Conservation (phyloP, 257 asterid species). For the Fraxinus anomala region DNA sequence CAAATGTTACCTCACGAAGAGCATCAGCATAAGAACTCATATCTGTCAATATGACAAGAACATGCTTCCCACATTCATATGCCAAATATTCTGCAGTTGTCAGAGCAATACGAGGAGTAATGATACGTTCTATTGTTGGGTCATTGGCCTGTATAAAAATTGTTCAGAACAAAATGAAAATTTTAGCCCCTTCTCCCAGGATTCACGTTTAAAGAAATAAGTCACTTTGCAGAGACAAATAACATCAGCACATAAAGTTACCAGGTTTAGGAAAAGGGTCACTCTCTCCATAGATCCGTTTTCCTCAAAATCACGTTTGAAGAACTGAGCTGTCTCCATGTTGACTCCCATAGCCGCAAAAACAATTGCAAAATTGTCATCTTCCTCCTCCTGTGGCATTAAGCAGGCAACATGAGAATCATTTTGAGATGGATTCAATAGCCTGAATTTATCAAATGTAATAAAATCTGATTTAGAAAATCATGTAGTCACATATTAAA, state of each 20-base stretch:
- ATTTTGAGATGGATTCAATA: conserved; percentile 19
- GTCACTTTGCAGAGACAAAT: conserved; percentile 3
- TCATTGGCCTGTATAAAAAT: conserved; percentile 74
- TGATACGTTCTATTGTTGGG: conserved; percentile 95
- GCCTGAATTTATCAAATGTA: conserved; percentile 13
- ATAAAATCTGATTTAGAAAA: conserved; percentile 11
- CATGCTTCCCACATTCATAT: conserved; percentile 97
- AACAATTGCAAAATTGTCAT: conserved; percentile 96
- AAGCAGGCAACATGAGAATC: conserved; percentile 29
- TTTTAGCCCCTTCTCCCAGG: conserved; percentile 18
- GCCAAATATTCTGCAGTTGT: conserved; percentile 97
- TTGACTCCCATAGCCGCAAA: conserved; percentile 99
- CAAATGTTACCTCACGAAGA: conserved; percentile 85
- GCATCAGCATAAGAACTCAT: conserved; percentile 99
- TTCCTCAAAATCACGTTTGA: conserved; percentile 98
- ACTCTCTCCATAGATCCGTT: conserved; percentile 99
- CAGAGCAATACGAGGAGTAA: conserved; percentile 95
- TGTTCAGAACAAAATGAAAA: conserved; percentile 26
- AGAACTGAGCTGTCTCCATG: conserved; percentile 99
- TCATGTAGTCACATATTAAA: too few relatives aligned
- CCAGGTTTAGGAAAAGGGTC: conserved; percentile 92
- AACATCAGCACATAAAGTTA: conserved; percentile 30
- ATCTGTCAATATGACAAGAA: conserved; percentile 96
- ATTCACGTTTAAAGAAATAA: conserved; percentile 5
- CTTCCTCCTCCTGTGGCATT: conserved; percentile 65